These are phyloP conservation scores for Fonsecaea pugnacius DNA, from an alignment of 2,329 filamentous ascomycete genomes.

Conservation along the genomic window DNA sequence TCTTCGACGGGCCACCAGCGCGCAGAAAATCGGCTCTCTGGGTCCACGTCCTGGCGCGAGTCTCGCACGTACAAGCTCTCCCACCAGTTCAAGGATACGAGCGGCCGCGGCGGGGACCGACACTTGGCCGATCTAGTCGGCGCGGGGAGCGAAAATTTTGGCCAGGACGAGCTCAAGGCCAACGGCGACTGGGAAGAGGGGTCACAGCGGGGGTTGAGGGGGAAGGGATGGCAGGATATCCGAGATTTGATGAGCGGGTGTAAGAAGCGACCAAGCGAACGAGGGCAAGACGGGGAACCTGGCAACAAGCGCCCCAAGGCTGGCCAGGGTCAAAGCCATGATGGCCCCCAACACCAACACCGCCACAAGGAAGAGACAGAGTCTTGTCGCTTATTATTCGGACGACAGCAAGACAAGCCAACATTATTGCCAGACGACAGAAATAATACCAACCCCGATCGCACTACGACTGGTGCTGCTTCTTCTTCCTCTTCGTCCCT, in stretches of 20 bases:
- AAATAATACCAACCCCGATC: conserved; percentile 10
- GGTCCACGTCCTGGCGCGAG: conserved; percentile 71
- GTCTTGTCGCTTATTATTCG: not conserved
- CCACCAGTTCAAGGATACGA: conserved; percentile 66
- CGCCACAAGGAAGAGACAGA: not conserved
- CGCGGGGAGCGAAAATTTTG: conserved; percentile 63
- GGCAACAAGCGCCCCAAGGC: conserved; percentile 28
- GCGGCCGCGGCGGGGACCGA: conserved; percentile 64
- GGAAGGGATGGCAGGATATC: conserved; percentile 47
- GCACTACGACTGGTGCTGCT: not conserved
- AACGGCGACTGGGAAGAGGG: conserved; percentile 59
- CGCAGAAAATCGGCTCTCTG: conserved; percentile 67
- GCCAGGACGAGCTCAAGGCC: conserved; percentile 54
- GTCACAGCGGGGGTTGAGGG: conserved; percentile 41
- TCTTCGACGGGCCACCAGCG: conserved; percentile 78
- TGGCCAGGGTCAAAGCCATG: not conserved
- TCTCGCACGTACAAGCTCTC: conserved; percentile 71
- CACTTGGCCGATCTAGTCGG: conserved; percentile 67
- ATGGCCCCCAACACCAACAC: conserved; percentile 2
- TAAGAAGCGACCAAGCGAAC: conserved; percentile 45
- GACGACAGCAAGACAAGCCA: not conserved
- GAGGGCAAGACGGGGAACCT: conserved; percentile 1
- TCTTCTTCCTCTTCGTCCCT: conserved; percentile 5
- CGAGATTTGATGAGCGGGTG: conserved; percentile 54
- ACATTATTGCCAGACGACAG: not conserved